These are phyloP conservation scores for Ormosia semicastrata DNA, from an alignment of 306 rosid genomes.

Conservation along the genomic window DNA sequence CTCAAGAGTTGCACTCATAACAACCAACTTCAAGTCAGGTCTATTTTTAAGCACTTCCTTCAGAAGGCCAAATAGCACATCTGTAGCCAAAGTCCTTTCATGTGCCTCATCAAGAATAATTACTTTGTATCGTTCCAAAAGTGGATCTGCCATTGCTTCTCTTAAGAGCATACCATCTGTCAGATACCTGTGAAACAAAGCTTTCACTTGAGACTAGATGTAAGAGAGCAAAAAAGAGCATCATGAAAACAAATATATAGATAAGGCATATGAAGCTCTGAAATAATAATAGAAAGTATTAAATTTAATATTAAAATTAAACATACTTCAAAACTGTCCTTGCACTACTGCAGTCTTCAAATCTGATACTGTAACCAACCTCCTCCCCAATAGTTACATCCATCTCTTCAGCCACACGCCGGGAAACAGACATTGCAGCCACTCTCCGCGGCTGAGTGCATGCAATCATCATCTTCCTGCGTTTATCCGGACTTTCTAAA, in stretches of 20 bases:
- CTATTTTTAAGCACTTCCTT: constrained; percentile 89
- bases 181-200: constrained; percentile 57
- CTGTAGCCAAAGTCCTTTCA: constrained; percentile 92
- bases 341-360: constrained; percentile 91
- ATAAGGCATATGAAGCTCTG: not conserved
- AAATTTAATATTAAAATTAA: not conserved
- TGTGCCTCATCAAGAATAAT: constrained; percentile 95
- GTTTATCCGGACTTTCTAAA: constrained; percentile 67
- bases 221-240: not conserved
- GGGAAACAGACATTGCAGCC: constrained; percentile 98
- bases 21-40: constrained; percentile 82
- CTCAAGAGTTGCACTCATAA: constrained; percentile 96
- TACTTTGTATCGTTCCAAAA: constrained; percentile 78
- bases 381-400: constrained; percentile 92
- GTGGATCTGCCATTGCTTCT: constrained; percentile 97
- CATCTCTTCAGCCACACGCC: constrained; percentile 99
- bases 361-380: constrained; percentile 95
- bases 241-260: not conserved
- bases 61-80: constrained; percentile 88
- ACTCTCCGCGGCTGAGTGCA: constrained; percentile 96
- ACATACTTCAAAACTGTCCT: constrained; percentile 85
- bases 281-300: not conserved
- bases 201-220: not conserved
- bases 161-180: constrained; percentile 95
- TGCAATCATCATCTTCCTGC: constrained; percentile 83